Evolutionary conservation across 768 basidiomycete species (phyloP), one percentile per base, ranked within the genome.

Genomic region (Termitomyces eurrhizus): DNA sequence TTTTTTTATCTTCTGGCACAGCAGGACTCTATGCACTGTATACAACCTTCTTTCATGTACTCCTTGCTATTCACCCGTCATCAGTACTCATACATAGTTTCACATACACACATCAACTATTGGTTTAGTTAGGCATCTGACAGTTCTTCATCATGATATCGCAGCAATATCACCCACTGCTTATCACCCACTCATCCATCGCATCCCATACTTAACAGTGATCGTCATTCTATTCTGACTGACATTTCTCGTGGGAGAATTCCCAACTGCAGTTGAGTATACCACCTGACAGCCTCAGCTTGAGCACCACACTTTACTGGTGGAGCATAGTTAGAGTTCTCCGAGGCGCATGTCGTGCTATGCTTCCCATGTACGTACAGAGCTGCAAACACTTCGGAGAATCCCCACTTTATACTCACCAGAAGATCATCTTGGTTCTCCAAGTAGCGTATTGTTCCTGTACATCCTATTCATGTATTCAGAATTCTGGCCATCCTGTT

Each of bases 21-120:
- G 53, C 48, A 42, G 35, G 50, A 61, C 60, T 35, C 55, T 55
- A 39, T 16, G 2, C 49, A 60, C 44, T 54, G 54, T 59, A 61
- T 58, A 44, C 56, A 44, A 11, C 42, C 29, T 2, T 49, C 21
- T 16, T 14, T 33, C 49, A 44, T 55, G 54, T 54, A 54, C 42
- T 39, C 29, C 26, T 6, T 29, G 26, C 24, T 52, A 37, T 13
- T 24, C 26, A 26, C 21, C 36, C 24, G 18, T 41, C 29, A 53
- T n/a, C 37, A 29, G 52, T 29, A 54, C 39, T 29, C 39, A 29
- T 54, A 16, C 39, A 29, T 24, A 52, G 52, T 52, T 51, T 4
- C 18, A 42, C 18, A 42, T 42, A n/a, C 41, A 51, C 48, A 56
- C 50, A 58, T 49, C 39, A 48, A 58, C 7, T 45, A 48, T 49